These are phyloP conservation scores for Naganishia vaughanmartiniae DNA, from an alignment of 768 basidiomycete species.

Conservation along the genomic window DNA sequence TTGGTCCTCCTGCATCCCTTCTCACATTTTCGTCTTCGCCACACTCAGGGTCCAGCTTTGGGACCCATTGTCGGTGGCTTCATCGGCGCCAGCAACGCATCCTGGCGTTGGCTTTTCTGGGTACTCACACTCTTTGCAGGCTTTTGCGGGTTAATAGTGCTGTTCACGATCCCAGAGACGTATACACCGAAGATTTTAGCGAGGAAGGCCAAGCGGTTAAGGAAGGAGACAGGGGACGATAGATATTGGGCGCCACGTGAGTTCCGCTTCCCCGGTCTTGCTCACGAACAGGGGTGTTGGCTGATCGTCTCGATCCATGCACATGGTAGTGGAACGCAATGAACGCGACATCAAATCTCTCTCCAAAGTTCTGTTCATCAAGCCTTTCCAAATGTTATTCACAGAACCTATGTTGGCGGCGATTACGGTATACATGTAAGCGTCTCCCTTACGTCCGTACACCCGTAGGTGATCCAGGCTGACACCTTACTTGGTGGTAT, in stretches of 20 bases:
- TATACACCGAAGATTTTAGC: slow-evolving; percentile 51
- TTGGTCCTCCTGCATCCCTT: slow-evolving; percentile 25
- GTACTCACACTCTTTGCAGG: slow-evolving; percentile 50
- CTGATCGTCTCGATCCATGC: slow-evolving; percentile 6
- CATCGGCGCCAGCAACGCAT: slow-evolving; percentile 46
- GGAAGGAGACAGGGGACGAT: slow-evolving; percentile 50
- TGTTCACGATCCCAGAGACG: slow-evolving; percentile 51
- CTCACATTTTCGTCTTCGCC: not conserved
- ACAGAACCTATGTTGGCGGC: slow-evolving; percentile 51
- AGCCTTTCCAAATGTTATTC: slow-evolving; percentile 51
- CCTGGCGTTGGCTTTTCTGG: slow-evolving; percentile 51
- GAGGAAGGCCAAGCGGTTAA: slow-evolving; percentile 47
- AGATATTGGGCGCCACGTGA: slow-evolving; percentile 51
- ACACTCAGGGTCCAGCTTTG: slow-evolving; percentile 22
- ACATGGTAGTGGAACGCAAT: slow-evolving; percentile 32
- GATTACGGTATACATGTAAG: slow-evolving; percentile 53
- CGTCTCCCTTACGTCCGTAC: slow-evolving; percentile 11
- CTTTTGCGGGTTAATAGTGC: slow-evolving; percentile 36
- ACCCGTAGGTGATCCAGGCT: not conserved
- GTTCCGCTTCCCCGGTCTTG: slow-evolving; percentile 2
- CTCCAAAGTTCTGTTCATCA: slow-evolving; percentile 42
- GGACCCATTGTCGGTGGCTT: slow-evolving; percentile 52
- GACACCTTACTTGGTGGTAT: not conserved
- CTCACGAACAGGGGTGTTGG: not conserved
- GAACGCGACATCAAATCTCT: slow-evolving; percentile 39